Evolutionary conservation across 2,329 filamentous ascomycete species (phyloP), one percentile per base, ranked within the genome.

Genomic region (Diplodia sapinea): DNA sequence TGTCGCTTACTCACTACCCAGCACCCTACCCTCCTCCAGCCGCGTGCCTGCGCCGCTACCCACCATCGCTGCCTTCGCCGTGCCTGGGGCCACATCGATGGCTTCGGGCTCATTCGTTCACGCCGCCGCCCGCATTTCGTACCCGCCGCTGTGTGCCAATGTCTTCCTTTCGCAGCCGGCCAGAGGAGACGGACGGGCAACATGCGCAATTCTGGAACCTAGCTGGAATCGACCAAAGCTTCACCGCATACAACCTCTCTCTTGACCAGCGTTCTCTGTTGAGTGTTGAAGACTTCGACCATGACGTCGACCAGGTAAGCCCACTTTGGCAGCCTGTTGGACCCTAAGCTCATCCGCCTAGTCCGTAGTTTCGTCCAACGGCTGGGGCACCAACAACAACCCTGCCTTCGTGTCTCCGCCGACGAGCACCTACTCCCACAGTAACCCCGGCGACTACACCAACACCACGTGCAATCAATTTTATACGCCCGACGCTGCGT

Each of bases 41-140:
- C 40, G 11, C 26, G 17, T 12, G 8, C 23, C 47, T 47, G 29
- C 29, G 29, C 43, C n/a, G 29, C 38, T 26, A 9, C 47, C 26
- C 26, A 29, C 40, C 17, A 38, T 49, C n/a, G 59, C 59, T 33
- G 47, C 59, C 59, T 38, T 26, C 59, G 43, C 29, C 59, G 59
- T 51, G 59, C 59, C 59, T 63, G 59, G 43, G 59, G 59, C 59
- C 29, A 17, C 6, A 23, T 20, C 50, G 12, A 51, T 63, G 59
- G 59, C 23, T 38, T 20, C 47, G 5, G 59, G 59, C 59, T 26
- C 50, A 51, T 23, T 36, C 59, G n/a, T n/a, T 51, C 47, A 36
- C 31, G 9, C 17, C 29, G 17, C 50, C 29, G 43, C 47, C 17
- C 40, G 59, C 31, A 13, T 23, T 17, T 51, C 31, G 31, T 20